These are phyloP conservation scores for Alliaria petiolata DNA, from an alignment of 345 rosid species.

Conservation along the genomic window DNA sequence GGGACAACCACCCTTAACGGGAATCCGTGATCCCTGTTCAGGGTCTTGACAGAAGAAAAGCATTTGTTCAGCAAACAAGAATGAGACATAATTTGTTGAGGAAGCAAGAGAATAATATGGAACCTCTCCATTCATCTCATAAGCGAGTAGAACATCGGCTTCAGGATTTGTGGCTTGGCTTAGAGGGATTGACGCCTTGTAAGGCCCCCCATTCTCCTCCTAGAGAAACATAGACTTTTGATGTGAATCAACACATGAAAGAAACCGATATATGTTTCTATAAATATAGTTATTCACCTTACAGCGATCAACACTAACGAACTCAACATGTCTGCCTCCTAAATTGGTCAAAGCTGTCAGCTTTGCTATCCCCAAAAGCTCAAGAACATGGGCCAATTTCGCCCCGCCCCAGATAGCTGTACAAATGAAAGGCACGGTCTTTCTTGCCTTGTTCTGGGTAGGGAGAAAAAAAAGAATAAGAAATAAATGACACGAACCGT, in stretches of 20 bases:
- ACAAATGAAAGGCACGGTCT: background rate
- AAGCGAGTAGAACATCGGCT: conserved; percentile 94
- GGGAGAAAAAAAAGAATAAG: background rate
- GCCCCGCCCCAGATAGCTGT: conserved; percentile 92
- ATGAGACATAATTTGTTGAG: no score
- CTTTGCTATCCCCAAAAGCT: conserved; percentile 73
- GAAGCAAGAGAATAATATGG: background rate
- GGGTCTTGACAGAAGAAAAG: conserved; percentile 42
- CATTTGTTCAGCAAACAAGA: background rate
- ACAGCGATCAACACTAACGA: conserved; percentile 92
- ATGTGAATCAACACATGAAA: background rate
- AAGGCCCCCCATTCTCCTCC: conserved; percentile 99
- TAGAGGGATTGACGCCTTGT: conserved; percentile 90
- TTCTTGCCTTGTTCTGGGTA: background rate
- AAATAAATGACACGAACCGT: conserved; percentile 41
- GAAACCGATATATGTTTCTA: background rate
- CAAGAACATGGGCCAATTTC: conserved; percentile 78
- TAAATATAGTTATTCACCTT: conserved; percentile 50
- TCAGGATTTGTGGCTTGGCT: conserved; percentile 82
- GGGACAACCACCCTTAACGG: conserved; percentile 91
- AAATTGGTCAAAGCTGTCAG: conserved; percentile 43
- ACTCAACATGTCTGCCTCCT: conserved; percentile 90
- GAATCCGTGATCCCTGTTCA: conserved; percentile 92
- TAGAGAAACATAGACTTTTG: conserved; percentile 21
- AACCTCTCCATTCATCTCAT: conserved; percentile 99